Base-by-base conservation (phyloP, 768 basidiomycete species). In the Suillus alpinus region DNA sequence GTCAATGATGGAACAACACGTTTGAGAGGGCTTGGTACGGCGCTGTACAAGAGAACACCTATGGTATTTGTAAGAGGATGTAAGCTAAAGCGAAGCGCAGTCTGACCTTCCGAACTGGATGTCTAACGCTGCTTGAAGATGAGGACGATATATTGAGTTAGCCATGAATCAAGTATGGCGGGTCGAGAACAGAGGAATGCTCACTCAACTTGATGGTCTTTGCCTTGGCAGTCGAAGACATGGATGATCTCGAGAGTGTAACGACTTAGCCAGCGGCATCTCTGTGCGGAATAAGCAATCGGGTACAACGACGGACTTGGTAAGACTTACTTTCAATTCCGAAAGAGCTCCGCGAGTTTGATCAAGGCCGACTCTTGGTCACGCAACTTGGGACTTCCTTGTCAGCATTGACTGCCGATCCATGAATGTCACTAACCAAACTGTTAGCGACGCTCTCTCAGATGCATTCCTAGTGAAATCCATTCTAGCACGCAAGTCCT, bases 151-250 rank as follows among this genome's bases (percentile, higher is more conserved):
- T n/a, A n/a, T n/a, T n/a, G n/a, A n/a, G n/a, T n/a, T 29, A 23
- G 55, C 23, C 50, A 18, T 56, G 32, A 14, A 26, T 9, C 26
- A 36, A 29, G 16, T 20, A 62, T 12, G 55, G 58, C 3, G 36
- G n/a, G 52, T 31, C 44, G 23, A 56, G 18, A 26, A 52, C 10
- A 4, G 34, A 43, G 46, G 36, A 14, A 23, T 29, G 51, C 61
- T 66, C 63, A 94, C 94, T 96, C 64, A 98, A 85, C 77, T 96
- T 96, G 3, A 94, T 95, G 0, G 96, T 97, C 75, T 98, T 97
- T 1, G 95, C 95, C 75, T 98, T 98, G 16, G 95, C 95, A 0
- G 94, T 92, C n/a, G 90, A 89, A 0, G 92, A 88, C 84, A 96
- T 92, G 79, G 95, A 94, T 0, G 85, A 81, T 53, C 94, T 80